Evolutionary conservation across 1,284 basidiomycete genomes (phyloP).

Genomic region (Amylostereum chailletii): DNA sequence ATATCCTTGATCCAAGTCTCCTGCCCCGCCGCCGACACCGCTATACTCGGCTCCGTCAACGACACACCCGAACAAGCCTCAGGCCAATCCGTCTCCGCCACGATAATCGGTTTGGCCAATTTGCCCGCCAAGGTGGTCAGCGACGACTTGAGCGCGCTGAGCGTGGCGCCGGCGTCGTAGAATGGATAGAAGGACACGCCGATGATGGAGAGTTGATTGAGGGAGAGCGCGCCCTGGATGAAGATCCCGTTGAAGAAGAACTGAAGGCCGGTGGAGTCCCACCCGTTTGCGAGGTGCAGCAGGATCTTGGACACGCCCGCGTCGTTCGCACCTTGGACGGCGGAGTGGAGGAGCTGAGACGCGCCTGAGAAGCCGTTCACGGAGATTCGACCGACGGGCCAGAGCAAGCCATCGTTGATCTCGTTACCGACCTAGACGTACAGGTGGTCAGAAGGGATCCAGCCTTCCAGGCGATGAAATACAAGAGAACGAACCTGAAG

Average conservation of each 20-base stretch:
- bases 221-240: slow-evolving; percentile 40
- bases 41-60: slow-evolving; percentile 39
- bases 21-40: slow-evolving; percentile 45
- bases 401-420: slow-evolving; percentile 55
- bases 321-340: slow-evolving; percentile 36
- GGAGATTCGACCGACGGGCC: slow-evolving; percentile 50
- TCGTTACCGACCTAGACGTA: slow-evolving; percentile 46
- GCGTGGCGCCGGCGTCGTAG: slow-evolving; percentile 50
- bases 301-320: slow-evolving; percentile 42
- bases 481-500: slow-evolving; percentile 28
- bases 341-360: slow-evolving; percentile 55
- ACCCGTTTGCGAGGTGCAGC: slow-evolving; percentile 58
- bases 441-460: neutral
- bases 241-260: slow-evolving; percentile 48
- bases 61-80: slow-evolving; percentile 36
- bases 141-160: slow-evolving; percentile 37
- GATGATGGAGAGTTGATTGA: slow-evolving; percentile 46
- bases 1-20: slow-evolving; percentile 45
- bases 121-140: slow-evolving; percentile 40
- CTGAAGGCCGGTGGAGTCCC: slow-evolving; percentile 37
- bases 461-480: neutral
- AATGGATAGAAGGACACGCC: slow-evolving; percentile 63
- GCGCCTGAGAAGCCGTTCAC: slow-evolving; percentile 42
- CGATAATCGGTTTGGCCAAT: slow-evolving; percentile 46
- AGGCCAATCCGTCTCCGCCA: slow-evolving; percentile 63